phyloP scores from a whole-genome alignment of 108 stramenopile genomes.

The Cylindrotheca fusiformis region DNA sequence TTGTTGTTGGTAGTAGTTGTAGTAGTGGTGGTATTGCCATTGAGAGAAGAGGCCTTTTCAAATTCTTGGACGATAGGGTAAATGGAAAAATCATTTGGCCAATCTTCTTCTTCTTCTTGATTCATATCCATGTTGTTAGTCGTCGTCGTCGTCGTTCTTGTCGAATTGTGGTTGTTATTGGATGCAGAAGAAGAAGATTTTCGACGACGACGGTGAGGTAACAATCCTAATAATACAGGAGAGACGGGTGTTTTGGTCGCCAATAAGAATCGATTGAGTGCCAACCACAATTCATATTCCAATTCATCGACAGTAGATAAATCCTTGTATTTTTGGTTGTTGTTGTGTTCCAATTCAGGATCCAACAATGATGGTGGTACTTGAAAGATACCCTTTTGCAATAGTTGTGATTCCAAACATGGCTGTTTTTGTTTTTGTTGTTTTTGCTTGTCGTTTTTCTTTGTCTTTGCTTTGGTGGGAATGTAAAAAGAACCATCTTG shows the following conservation, averaged over 20 bases:
- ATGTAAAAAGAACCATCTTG: too few species aligned
- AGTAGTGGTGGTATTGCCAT: background rate
- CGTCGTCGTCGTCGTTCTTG: background rate
- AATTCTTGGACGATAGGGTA: background rate
- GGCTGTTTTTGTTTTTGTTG: conserved; percentile 8
- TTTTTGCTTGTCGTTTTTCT: background rate
- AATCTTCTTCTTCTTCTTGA: too few species aligned
- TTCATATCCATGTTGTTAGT: background rate
- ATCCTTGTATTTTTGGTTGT: background rate
- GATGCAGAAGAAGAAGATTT: too few species aligned
- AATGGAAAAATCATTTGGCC: background rate
- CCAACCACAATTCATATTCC: conserved; percentile 63
- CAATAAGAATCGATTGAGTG: conserved; percentile 46
- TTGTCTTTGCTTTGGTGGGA: background rate
- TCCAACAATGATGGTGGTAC: conserved; percentile 16
- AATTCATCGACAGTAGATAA: conserved; percentile 43
- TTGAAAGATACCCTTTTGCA: conserved; percentile 41
- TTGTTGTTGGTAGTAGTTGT: background rate
- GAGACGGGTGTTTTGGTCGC: conserved; percentile 39
- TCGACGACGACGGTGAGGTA: conserved; percentile 33
- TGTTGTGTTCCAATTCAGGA: conserved; percentile 7
- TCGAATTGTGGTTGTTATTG: background rate
- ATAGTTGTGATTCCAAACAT: conserved; percentile 48
- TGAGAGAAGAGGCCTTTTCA: background rate
- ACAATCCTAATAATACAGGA: conserved; percentile 40